These are phyloP conservation scores for Gentiana straminea DNA, from an alignment of 257 asterid genomes.

Conservation along the genomic window DNA sequence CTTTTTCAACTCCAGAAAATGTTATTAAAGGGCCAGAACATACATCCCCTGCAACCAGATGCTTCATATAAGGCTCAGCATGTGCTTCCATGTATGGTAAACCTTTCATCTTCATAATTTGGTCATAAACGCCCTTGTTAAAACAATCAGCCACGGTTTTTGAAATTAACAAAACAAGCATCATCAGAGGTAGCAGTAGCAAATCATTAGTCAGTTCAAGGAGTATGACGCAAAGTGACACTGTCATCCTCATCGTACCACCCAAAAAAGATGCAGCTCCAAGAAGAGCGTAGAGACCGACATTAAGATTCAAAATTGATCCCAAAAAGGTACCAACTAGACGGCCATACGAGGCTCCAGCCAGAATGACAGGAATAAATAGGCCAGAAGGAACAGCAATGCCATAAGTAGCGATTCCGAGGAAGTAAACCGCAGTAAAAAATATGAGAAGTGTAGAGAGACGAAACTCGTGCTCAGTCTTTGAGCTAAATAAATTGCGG, in stretches of 20 bases:
- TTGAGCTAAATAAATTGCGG: constrained; percentile 57
- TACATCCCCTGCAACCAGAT: constrained; percentile 68
- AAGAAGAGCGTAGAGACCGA: constrained; percentile 66
- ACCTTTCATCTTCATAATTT: constrained; percentile 81
- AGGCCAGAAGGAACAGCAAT: constrained; percentile 94
- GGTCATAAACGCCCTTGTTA: constrained; percentile 83
- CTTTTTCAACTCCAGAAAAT: constrained; percentile 68
- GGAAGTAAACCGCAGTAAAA: constrained; percentile 44
- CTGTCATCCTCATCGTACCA: constrained; percentile 98
- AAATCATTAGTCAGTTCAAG: constrained; percentile 74
- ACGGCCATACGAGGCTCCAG: constrained; percentile 94
- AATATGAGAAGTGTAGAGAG: constrained; percentile 46
- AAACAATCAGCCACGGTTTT: constrained; percentile 82
- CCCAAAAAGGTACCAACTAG: constrained; percentile 39
- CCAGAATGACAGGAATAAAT: constrained; percentile 91
- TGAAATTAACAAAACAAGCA: constrained; percentile 85
- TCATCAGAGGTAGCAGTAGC: constrained; percentile 74
- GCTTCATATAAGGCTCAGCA: constrained; percentile 86
- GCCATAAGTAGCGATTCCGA: constrained; percentile 75
- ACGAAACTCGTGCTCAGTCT: constrained; percentile 39
- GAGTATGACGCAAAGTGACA: constrained; percentile 79
- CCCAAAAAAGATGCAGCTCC: constrained; percentile 97
- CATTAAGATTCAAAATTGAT: constrained; percentile 44
- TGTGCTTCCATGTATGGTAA: constrained; percentile 89
- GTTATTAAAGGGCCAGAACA: constrained; percentile 80